Conservation (phyloP, 345 rosid species). For the Cardamine resedifolia region DNA sequence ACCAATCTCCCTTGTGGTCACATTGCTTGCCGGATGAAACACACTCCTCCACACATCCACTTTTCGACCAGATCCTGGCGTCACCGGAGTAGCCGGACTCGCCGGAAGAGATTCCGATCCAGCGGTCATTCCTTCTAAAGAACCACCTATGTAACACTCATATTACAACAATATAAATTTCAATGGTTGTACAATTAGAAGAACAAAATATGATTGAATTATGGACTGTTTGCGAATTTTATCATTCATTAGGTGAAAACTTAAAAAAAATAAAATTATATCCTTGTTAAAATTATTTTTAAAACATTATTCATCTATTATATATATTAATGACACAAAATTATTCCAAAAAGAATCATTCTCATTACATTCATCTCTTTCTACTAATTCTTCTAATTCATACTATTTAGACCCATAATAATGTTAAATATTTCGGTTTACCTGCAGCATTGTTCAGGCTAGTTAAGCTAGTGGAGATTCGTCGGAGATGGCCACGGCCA, state of each 20-base stretch:
- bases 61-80: constrained; percentile 47
- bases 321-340: background rate
- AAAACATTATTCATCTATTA: background rate
- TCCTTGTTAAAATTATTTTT: background rate
- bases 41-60: constrained; percentile 99
- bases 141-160: background rate
- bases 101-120: constrained; percentile 30
- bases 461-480: constrained; percentile 40
- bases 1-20: constrained; percentile 70
- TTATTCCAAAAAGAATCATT: background rate
- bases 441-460: constrained; percentile 42
- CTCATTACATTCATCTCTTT: background rate
- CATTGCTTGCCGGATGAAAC: constrained; percentile 93
- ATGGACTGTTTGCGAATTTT: background rate
- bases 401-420: background rate
- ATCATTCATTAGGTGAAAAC: background rate
- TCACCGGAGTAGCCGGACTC: constrained; percentile 30
- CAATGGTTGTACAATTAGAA: background rate
- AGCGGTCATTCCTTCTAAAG: background rate
- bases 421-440: background rate
- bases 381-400: background rate
- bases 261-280: background rate
- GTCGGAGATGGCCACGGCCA: constrained; percentile 65
- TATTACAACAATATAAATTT: background rate
- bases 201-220: background rate